These are phyloP conservation scores for Coniella vitis DNA, from an alignment of 2,329 filamentous ascomycete species.

Conservation along the genomic window DNA sequence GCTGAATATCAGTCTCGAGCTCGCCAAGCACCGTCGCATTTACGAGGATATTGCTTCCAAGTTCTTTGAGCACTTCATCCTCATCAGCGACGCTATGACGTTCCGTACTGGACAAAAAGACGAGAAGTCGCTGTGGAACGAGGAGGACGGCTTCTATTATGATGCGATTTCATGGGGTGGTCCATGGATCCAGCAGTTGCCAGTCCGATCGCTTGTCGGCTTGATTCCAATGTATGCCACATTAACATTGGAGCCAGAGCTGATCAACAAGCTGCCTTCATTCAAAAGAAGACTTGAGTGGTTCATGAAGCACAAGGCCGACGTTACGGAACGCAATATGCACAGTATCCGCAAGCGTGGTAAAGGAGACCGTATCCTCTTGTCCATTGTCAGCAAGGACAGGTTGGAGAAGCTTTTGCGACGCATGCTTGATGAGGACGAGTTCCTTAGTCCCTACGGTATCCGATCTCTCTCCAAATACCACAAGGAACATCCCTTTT, in stretches of 20 bases:
- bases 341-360: slow-evolving; percentile 86
- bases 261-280: slow-evolving; percentile 82
- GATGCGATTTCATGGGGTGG: slow-evolving; percentile 96
- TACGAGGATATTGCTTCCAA: slow-evolving; percentile 98
- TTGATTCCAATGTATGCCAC: slow-evolving; percentile 91
- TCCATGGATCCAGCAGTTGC: slow-evolving; percentile 87
- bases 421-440: slow-evolving; percentile 88
- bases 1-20: slow-evolving; percentile 92
- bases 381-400: slow-evolving; percentile 89
- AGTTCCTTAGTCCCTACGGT: slow-evolving; percentile 85
- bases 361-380: slow-evolving; percentile 78
- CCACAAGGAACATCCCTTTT: slow-evolving; percentile 83
- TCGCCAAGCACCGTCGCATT: slow-evolving; percentile 88
- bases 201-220: slow-evolving; percentile 85
- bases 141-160: slow-evolving; percentile 96
- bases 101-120: slow-evolving; percentile 63
- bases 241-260: slow-evolving; percentile 84
- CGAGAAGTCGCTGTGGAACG: slow-evolving; percentile 90
- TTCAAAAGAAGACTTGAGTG: slow-evolving; percentile 93
- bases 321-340: slow-evolving; percentile 89
- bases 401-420: slow-evolving; percentile 82
- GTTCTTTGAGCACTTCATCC: slow-evolving; percentile 97
- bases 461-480: slow-evolving; percentile 88
- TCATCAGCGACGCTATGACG: slow-evolving; percentile 96
- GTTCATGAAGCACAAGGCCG: slow-evolving; percentile 84